Base-by-base conservation (phyloP, 2,329 filamentous ascomycete species). In the Penicillium sp. region DNA sequence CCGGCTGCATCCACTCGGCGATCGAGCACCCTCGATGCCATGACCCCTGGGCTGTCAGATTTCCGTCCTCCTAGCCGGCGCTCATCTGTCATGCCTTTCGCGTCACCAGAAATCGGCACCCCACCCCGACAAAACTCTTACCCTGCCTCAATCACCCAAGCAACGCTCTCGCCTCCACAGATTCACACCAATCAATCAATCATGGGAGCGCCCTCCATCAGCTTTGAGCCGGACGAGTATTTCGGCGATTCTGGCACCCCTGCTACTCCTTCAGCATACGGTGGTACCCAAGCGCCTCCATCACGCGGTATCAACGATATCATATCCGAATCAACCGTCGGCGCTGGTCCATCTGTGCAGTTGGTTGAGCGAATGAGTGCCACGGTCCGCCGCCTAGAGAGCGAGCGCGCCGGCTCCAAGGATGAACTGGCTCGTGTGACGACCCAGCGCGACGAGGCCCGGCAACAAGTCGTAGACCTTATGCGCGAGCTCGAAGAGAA, bases 341-440 rank as follows among this genome's bases (percentile, higher is more conserved):
- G 87, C 0, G 92, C 93, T 0, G 94, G 94, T 0, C 94, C 94
- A 0, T 93, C 89, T 0, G 93, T 99, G 1, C 93, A 97, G 74
- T 83, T 99, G 0, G 92, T 99, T 14, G 94, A 97, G 75, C 85
- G 93, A 49, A 96, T 99, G 90, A 95, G 90, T 67, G 90, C 92
- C 2, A 90, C 91, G 0, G 92, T 99, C 41, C 88, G 94, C 9
- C 85, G 93, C 6, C 79, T 99, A 0, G 94, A 99, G 70, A 90
- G 86, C 45, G 94, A 99, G 70, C 96, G 96, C 69, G 90, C 94
- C 1, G 89, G 88, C 1, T 86, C 87, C 13, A 91, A 89, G 67
- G 94, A 99, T 69, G 94, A 99, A 71, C 80, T 97, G 60, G 79
- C 82, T 0, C 81, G 93, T 7, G 82, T 99, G 16, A 85, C 86